Conservation (phyloP, 2,329 filamentous ascomycete genomes). For the Aspergillus chevalieri region DNA sequence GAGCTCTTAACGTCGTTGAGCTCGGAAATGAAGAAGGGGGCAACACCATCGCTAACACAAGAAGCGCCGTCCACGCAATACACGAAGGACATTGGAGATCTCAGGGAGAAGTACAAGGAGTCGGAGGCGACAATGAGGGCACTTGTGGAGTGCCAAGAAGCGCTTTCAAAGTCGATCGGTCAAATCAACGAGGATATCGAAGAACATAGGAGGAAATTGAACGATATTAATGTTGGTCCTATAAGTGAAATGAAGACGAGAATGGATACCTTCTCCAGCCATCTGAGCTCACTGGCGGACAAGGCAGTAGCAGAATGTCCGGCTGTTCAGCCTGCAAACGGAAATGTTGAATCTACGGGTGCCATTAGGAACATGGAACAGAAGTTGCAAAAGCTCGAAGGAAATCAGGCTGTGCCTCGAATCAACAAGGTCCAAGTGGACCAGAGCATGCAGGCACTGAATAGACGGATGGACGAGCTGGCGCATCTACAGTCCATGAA, state of each 20-base stretch:
- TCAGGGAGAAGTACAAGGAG: neutral
- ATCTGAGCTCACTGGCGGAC: neutral
- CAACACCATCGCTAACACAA: neutral
- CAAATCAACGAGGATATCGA: neutral
- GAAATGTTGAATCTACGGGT: neutral
- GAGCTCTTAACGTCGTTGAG: neutral
- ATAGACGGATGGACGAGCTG: constrained; percentile 6
- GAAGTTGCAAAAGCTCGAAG: constrained; percentile 1
- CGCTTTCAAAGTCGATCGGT: neutral
- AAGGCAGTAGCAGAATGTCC: neutral
- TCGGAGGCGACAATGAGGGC: neutral
- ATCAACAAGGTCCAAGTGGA: neutral
- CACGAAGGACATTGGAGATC: neutral
- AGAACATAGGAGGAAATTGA: neutral
- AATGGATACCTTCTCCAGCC: neutral
- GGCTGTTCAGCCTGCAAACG: neutral
- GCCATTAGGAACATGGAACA: neutral
- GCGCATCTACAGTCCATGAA: constrained; percentile 12
- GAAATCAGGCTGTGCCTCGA: neutral
- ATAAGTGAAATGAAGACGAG: neutral
- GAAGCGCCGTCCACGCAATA: neutral
- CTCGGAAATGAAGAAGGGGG: neutral
- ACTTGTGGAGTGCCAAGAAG: neutral
- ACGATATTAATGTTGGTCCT: neutral
- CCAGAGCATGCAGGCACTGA: constrained; percentile 1